Evolutionary conservation across 352 stramenopile genomes (phyloP).

Genomic region (Pythium diclinum): DNA sequence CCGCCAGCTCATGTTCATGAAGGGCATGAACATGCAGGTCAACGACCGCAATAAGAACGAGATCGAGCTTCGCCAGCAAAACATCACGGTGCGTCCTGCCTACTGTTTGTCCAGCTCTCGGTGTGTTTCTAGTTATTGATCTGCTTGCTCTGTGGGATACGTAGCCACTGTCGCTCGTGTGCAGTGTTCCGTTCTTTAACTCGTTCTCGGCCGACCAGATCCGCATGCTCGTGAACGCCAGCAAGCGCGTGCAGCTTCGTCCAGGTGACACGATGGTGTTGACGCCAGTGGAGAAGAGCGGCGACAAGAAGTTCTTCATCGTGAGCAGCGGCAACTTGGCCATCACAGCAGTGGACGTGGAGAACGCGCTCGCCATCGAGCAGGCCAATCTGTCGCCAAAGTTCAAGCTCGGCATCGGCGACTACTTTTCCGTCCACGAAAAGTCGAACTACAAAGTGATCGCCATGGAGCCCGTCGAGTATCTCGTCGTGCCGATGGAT

Average conservation of each 20-base stretch:
- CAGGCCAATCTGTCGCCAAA: conserved; percentile 52
- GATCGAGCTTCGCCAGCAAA: conserved; percentile 73
- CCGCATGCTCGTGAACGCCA: conserved; percentile 43
- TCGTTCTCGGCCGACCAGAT: conserved; percentile 55
- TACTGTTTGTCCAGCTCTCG: neutral
- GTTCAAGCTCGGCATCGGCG: conserved; percentile 61
- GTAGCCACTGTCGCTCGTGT: conserved; percentile 66
- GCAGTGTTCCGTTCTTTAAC: conserved; percentile 78
- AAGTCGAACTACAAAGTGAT: conserved; percentile 57
- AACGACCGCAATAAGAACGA: conserved; percentile 75
- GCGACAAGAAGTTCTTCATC: conserved; percentile 57
- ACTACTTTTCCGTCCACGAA: conserved; percentile 52
- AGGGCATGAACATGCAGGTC: conserved; percentile 78
- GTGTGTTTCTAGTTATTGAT: neutral
- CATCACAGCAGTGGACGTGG: conserved; percentile 29
- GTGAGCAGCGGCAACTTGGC: conserved; percentile 59
- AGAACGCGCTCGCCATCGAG: conserved; percentile 43
- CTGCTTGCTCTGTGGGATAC: neutral
- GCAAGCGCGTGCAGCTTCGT: conserved; percentile 39
- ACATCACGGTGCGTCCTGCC: conserved; percentile 50
- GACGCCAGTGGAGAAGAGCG: conserved; percentile 7
- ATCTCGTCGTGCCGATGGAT: conserved; percentile 50
- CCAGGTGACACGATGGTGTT: conserved; percentile 51
- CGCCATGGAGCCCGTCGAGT: conserved; percentile 66
- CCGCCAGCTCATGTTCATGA: conserved; percentile 81